These are phyloP conservation scores for Albatrellus ellisii DNA, from an alignment of 768 basidiomycete genomes.

Conservation along the genomic window DNA sequence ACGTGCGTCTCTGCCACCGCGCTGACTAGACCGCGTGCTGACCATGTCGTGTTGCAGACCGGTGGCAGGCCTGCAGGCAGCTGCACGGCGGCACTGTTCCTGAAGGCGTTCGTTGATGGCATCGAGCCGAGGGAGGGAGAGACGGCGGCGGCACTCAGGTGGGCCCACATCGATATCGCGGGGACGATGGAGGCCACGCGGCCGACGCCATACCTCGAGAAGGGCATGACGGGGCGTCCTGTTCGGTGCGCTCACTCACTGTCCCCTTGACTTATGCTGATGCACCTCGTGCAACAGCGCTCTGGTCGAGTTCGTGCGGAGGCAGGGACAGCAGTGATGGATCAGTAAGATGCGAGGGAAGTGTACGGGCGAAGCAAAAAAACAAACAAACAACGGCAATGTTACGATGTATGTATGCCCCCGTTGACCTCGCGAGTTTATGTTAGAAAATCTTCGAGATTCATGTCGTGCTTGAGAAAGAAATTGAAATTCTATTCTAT, in stretches of 20 bases:
- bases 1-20: slow-evolving; percentile 28
- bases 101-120: slow-evolving; percentile 71
- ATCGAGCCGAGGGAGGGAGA: slow-evolving; percentile 48
- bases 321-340: not conserved
- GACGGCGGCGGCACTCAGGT: slow-evolving; percentile 40
- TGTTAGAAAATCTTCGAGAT: too few species aligned
- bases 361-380: too few species aligned
- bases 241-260: slow-evolving; percentile 39
- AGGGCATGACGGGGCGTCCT: slow-evolving; percentile 71
- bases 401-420: too few species aligned
- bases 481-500: too few species aligned
- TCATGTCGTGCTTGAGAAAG: too few species aligned
- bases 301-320: slow-evolving; percentile 11
- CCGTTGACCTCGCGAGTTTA: too few species aligned
- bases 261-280: not conserved
- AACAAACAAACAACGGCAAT: too few species aligned
- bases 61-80: slow-evolving; percentile 64
- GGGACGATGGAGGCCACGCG: slow-evolving; percentile 60
- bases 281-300: slow-evolving; percentile 3
- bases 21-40: not conserved
- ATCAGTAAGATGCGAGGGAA: too few species aligned
- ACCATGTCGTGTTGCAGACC: slow-evolving; percentile 25
- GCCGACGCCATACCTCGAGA: slow-evolving; percentile 48
- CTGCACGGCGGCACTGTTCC: slow-evolving; percentile 78
- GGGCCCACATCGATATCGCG: slow-evolving; percentile 85